Conservation (phyloP, 139 green algal species). For the Chlorella sp. region DNA sequence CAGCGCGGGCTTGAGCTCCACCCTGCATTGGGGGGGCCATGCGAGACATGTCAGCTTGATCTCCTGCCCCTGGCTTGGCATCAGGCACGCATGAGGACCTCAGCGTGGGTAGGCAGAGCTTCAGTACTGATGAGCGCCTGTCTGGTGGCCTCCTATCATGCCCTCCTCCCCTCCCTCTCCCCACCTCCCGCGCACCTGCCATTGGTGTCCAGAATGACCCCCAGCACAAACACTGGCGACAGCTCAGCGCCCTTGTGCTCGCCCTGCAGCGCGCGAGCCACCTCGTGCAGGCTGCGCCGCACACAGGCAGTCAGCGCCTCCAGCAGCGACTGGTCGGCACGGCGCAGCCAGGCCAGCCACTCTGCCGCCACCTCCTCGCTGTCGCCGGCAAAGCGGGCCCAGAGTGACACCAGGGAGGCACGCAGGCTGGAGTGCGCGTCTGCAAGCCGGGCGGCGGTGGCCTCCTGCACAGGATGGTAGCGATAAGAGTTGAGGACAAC, state of each 20-base stretch:
- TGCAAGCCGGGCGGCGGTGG: conserved; percentile 36
- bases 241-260: conserved; percentile 41
- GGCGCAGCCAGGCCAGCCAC: conserved; percentile 82
- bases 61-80: not conserved
- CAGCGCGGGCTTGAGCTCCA: conserved; percentile 67
- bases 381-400: conserved; percentile 81
- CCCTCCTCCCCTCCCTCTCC: not conserved
- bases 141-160: not conserved
- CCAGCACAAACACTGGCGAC: conserved; percentile 81
- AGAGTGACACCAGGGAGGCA: conserved; percentile 58
- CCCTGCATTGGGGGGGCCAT: not conserved
- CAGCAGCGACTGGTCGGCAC: conserved; percentile 66
- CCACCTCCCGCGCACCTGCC: not conserved
- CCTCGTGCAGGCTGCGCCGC: conserved; percentile 80
- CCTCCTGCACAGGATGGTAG: too few species aligned
- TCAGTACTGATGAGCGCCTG: not conserved
- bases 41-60: not conserved
- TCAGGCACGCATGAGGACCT: too few species aligned
- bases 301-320: conserved; percentile 80
- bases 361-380: conserved; percentile 86
- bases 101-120: not conserved
- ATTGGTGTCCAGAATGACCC: conserved; percentile 58
- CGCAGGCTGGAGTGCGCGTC: conserved; percentile 61
- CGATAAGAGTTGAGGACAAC: too few species aligned
- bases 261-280: conserved; percentile 83